These are phyloP conservation scores for Lyophyllum semitale DNA, from an alignment of 768 basidiomycete genomes.

Conservation along the genomic window DNA sequence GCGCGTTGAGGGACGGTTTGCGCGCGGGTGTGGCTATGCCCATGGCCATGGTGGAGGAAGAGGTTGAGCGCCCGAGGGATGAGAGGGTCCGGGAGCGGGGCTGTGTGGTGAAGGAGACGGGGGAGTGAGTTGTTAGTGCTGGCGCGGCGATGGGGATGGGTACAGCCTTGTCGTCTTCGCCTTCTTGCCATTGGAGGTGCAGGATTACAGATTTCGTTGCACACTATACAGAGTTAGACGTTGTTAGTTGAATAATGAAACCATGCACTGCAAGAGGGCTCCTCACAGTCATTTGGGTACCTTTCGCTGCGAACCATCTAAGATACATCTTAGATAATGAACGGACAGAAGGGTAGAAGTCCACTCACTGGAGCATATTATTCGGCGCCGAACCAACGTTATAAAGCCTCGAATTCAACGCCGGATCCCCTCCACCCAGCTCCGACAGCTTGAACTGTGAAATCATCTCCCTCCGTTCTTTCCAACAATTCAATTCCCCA, in stretches of 20 bases:
- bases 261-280: neutral
- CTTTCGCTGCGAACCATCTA: conserved; percentile 90
- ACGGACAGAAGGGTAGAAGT: neutral
- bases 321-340: neutral
- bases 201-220: conserved; percentile 87
- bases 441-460: conserved; percentile 89
- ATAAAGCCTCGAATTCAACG: conserved; percentile 65
- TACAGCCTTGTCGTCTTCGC: conserved; percentile 33
- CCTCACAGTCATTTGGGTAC: conserved; percentile 84
- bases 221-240: conserved; percentile 49
- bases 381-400: conserved; percentile 82
- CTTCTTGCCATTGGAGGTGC: conserved; percentile 86
- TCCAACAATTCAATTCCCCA: neutral
- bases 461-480: conserved; percentile 80
- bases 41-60: conserved; percentile 39
- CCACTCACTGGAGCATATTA: conserved; percentile 80
- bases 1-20: conserved; percentile 36
- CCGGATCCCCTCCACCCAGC: conserved; percentile 67
- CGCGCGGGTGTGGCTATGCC: conserved; percentile 40
- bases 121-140: conserved; percentile 17
- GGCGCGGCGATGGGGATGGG: conserved; percentile 18
- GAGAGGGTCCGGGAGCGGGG: conserved; percentile 50
- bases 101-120: conserved; percentile 20
- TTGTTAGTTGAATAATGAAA: neutral
- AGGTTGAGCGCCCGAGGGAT: conserved; percentile 55